Evolutionary conservation across 108 stramenopile species (phyloP), one percentile per base, ranked within the genome.

Genomic region (Skeletonema tropicum): DNA sequence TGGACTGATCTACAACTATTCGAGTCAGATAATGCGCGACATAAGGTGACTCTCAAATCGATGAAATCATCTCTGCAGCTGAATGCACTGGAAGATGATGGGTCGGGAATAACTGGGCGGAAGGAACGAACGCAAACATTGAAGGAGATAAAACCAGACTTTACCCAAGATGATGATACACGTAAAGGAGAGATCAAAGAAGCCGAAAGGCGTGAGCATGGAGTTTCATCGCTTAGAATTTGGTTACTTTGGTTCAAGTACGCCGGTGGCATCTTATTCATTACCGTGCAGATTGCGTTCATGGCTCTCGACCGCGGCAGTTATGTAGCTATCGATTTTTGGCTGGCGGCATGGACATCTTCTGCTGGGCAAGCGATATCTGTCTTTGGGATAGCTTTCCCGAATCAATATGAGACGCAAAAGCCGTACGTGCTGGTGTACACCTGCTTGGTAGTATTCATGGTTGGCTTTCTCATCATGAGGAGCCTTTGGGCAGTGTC

Each of bases 301-400:
- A 70, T 95, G 70, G 65, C 48, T 0, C 30, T 92, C 35, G 94
- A 95, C 77, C 86, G 94, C n/a, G 68, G 75, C 3, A 41, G 68
- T 0, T 94, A 88, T 66, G 86, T 94, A 11, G 83, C 82, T 14
- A 86, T 78, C 5, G 94, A 95, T 75, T 88, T 49, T 64, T 93
- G 92, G 89, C 77, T 95, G 13, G 89, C 94, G n/a, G 25, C 23
- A 3, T 95, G 94, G 94, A 88, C 91, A 12, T 42, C 64, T 26
- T 83, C 83, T 32, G 78, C 71, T 1, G 67, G 71, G 11, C 62
- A 75, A 46, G 74, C 86, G 10, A 66, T 87, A 8, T 33, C 8
- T 12, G 63, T 86, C 2, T 76, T 88, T 26, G 89, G 91, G 2
- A 45, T 64, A 17, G 48, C 63, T n/a, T 92, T 85, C 57, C 73